phyloP scores from a whole-genome alignment of 441 rosid genomes.

The Viola pubescens region DNA sequence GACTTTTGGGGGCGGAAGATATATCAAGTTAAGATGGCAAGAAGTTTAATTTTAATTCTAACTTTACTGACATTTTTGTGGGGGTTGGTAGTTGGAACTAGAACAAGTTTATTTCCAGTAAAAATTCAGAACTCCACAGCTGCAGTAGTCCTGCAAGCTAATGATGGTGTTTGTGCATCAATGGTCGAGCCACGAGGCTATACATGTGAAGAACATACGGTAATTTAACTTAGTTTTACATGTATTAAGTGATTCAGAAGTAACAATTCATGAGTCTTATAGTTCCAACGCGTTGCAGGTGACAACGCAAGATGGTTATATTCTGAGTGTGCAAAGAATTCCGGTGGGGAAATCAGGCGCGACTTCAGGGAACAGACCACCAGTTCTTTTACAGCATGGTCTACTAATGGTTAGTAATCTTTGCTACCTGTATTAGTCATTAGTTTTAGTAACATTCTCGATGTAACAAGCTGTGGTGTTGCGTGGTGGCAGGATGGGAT shows the following conservation, averaged over 20 bases:
- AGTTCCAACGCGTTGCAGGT: background rate
- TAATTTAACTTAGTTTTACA: background rate
- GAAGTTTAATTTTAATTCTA: constrained; percentile 7
- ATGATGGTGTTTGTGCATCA: constrained; percentile 35
- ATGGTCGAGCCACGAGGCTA: constrained; percentile 33
- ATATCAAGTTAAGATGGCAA: constrained; percentile 14
- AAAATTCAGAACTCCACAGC: constrained; percentile 5
- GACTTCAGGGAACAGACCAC: background rate
- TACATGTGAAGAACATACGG: constrained; percentile 36
- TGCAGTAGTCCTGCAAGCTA: constrained; percentile 2
- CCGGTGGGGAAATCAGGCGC: background rate
- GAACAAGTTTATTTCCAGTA: constrained; percentile 19
- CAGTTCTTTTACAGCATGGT: constrained; percentile 5
- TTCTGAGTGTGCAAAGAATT: constrained; percentile 2
- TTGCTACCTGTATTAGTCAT: background rate
- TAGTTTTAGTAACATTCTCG: background rate
- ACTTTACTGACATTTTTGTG: constrained; percentile 23
- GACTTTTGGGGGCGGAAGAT: constrained; percentile 4
- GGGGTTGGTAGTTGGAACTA: constrained; percentile 28
- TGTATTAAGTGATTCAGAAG: background rate
- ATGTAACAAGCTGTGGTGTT: background rate
- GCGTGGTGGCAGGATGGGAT: constrained; percentile 48
- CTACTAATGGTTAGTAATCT: background rate
- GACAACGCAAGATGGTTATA: background rate
- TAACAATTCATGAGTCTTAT: background rate